Evolutionary conservation across 2,329 filamentous ascomycete genomes (phyloP).

Genomic region (Aspergillus sp.): DNA sequence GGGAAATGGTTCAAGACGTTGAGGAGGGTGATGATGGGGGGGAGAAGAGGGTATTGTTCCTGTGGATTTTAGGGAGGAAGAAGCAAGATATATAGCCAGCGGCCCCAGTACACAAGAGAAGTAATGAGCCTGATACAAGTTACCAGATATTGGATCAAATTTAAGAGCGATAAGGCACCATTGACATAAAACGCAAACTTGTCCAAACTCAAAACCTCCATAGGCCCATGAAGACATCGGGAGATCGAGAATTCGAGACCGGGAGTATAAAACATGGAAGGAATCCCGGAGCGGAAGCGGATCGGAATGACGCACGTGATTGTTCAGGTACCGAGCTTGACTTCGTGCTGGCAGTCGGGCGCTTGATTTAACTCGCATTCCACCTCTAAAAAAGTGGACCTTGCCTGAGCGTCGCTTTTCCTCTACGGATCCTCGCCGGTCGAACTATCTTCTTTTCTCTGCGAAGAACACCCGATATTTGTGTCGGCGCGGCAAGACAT

Average conservation of each 20-base stretch:
- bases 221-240: too few species aligned
- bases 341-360: neutral
- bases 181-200: too few species aligned
- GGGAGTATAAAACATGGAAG: neutral
- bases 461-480: neutral
- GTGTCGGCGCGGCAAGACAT: neutral
- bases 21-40: conserved; percentile 17
- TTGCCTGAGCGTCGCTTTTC: neutral
- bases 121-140: neutral
- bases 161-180: too few species aligned
- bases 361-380: neutral
- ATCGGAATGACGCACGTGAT: conserved; percentile 5
- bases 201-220: too few species aligned
- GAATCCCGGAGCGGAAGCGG: neutral
- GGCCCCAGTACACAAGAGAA: neutral
- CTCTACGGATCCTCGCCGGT: neutral
- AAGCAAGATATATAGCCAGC: neutral
- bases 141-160: too few species aligned
- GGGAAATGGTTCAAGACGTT: conserved; percentile 23
- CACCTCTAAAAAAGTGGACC: conserved; percentile 7
- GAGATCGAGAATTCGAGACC: too few species aligned
- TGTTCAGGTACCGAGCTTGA: neutral
- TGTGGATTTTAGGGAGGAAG: conserved; percentile 22
- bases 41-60: conserved; percentile 14
- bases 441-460: conserved; percentile 1